Evolutionary conservation across 805 yeast genomes (phyloP), one percentile per base, ranked within the genome.

Genomic region (Pichia thaimueangensis): DNA sequence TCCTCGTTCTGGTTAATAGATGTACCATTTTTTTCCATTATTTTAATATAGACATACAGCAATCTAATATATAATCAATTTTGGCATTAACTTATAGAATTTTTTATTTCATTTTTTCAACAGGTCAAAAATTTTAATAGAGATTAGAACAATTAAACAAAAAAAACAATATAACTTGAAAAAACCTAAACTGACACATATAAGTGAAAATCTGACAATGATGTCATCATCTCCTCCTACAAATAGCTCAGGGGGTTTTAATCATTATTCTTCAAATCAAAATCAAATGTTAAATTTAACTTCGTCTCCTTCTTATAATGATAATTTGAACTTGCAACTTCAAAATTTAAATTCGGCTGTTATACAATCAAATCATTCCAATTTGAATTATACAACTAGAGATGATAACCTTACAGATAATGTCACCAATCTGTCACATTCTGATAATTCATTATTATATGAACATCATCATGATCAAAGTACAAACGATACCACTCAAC

Each of bases 141-240:
- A n/a, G n/a, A n/a, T n/a, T n/a, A n/a, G n/a, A n/a, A n/a, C n/a
- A n/a, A n/a, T n/a, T n/a, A n/a, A n/a, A n/a, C n/a, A n/a, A n/a
- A n/a, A n/a, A n/a, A n/a, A n/a, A n/a, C n/a, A n/a, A n/a, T n/a
- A n/a, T n/a, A n/a, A n/a, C n/a, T n/a, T n/a, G n/a, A n/a, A n/a
- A n/a, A n/a, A n/a, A n/a, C n/a, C n/a, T n/a, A n/a, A n/a, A n/a
- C n/a, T n/a, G n/a, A n/a, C n/a, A 27, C 29, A 27, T 9, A 27
- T 6, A 23, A 23, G 11, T 23, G 15, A 17, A n/a, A 25, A 28
- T 12, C 15, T 37, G 32, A 42, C 38, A 32, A 60, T 60, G 65
- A 60, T 60, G 65, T 58, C 65, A 43, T 60, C 65, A 50, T 59
- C 64, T 35, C 65, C 65, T 38, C 62, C 65, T 35, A 60, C 58